These are phyloP conservation scores for Sanghuangporus baumii DNA, from an alignment of 1,284 basidiomycete species.

Conservation along the genomic window DNA sequence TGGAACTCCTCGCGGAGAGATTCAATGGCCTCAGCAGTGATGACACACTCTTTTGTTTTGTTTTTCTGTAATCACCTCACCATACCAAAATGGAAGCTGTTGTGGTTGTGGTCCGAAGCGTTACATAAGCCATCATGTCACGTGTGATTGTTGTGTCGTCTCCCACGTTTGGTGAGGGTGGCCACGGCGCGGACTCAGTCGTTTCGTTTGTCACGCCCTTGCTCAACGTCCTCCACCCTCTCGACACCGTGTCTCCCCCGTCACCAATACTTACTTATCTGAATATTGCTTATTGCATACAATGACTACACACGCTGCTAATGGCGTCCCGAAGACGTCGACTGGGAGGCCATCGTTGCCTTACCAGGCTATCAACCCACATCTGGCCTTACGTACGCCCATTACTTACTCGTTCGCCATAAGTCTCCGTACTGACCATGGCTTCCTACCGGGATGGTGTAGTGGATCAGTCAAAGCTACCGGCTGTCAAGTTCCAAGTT, in stretches of 20 bases:
- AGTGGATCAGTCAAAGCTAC: constrained; percentile 30
- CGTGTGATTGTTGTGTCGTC: background rate
- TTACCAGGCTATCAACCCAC: constrained; percentile 32
- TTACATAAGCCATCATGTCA: background rate
- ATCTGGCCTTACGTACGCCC: constrained; percentile 4
- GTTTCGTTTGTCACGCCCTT: background rate
- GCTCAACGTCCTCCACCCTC: constrained; percentile 6
- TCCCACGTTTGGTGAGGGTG: background rate
- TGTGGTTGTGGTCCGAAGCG: background rate
- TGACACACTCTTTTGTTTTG: background rate
- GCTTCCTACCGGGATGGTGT: background rate
- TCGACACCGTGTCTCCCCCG: background rate
- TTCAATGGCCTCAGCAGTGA: background rate
- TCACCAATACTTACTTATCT: background rate
- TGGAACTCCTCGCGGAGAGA: constrained; percentile 31
- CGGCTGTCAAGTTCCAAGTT: constrained; percentile 63
- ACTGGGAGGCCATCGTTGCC: constrained; percentile 35
- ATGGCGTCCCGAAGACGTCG: constrained; percentile 18
- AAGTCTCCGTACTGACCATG: background rate
- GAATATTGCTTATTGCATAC: background rate
- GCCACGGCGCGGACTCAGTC: background rate
- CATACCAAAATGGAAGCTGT: background rate
- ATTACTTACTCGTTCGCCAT: background rate
- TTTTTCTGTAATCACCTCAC: too few species aligned
- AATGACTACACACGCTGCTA: background rate